Evolutionary conservation across 306 rosid genomes (phyloP).

Genomic region (Abrus precatorius): DNA sequence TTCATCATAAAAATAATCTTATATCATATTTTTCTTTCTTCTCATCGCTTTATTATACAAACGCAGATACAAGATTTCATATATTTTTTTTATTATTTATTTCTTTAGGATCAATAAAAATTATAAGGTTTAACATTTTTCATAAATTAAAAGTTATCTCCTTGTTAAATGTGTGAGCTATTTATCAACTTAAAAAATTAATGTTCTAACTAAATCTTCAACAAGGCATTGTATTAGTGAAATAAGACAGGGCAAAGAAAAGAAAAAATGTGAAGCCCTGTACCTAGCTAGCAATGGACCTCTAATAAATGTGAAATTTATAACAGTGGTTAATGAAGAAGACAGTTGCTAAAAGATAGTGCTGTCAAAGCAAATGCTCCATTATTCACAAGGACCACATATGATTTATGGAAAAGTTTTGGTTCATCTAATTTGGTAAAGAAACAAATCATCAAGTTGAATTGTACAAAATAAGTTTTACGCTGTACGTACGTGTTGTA

Average conservation of each 20-base stretch:
- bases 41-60: no score
- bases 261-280: neutral
- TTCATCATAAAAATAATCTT: no score
- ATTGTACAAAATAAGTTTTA: constrained; percentile 3
- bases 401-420: neutral
- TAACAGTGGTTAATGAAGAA: constrained; percentile 30
- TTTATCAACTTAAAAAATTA: constrained; percentile 10
- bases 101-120: no score
- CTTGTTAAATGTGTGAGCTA: constrained; percentile 13
- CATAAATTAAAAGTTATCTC: neutral
- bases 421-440: neutral
- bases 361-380: constrained; percentile 39
- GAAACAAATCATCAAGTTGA: constrained; percentile 8
- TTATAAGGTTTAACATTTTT: no score
- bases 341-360: constrained; percentile 11
- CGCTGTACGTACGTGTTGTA: neutral
- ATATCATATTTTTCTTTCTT: no score
- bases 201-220: constrained; percentile 18
- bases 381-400: constrained; percentile 49
- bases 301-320: constrained; percentile 17
- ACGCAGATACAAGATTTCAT: no score
- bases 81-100: no score
- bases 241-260: constrained; percentile 10
- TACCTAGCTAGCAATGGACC: constrained; percentile 29
- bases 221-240: constrained; percentile 18